Base-by-base conservation (phyloP, 2,329 filamentous ascomycete genomes). In the Ascochyta koolunga region DNA sequence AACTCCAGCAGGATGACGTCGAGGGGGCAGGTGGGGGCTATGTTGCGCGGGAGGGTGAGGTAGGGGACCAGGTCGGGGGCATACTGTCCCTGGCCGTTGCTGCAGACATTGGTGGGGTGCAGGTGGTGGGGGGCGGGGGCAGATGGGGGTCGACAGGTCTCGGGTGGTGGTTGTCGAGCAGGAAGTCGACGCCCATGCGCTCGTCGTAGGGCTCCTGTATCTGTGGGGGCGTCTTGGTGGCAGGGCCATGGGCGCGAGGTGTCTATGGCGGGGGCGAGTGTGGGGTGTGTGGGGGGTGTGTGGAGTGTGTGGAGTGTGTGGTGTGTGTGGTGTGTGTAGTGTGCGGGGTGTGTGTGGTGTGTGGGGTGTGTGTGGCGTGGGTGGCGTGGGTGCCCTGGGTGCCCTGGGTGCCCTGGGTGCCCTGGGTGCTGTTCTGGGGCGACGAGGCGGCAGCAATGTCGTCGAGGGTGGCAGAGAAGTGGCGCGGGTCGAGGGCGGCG, bases 1-100 rank as follows among this genome's bases (percentile, higher is more conserved):
- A 95, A 96, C 69, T 93, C 88, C 21, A 93, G 82, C 38, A 96
- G 82, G n/a, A 96, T 83, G 36, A 79, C 81, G 68, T 96, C 92
- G 1, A 96, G 80, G 0, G 90, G 85, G 70, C 90, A 95, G 0
- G 90, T 92, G 1, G 90, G 83, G 1, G 80, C 72, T 18, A 83
- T 80, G 66, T 91, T 90, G 24, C 71, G 72, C 2, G 78, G 77
- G 4, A 79, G 59, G 5, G 73, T 75, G 43, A 72, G 60, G 52
- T 74, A 72, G 0, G 71, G 68, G 2, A 65, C 55, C 55, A 72
- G 59, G 46, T 43, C 58, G 2, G 70, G 69, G 5, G 71, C 70
- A 47, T 70, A 65, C 47, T 71, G 62, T 27, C 64, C 65, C 24
- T 62, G 52, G 25, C 58, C 62, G 54, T 61, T 63, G 45, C 53